These are phyloP conservation scores for Backusella tarrabulga DNA, from an alignment of 192 early-diverging fungal genomes.

Conservation along the genomic window DNA sequence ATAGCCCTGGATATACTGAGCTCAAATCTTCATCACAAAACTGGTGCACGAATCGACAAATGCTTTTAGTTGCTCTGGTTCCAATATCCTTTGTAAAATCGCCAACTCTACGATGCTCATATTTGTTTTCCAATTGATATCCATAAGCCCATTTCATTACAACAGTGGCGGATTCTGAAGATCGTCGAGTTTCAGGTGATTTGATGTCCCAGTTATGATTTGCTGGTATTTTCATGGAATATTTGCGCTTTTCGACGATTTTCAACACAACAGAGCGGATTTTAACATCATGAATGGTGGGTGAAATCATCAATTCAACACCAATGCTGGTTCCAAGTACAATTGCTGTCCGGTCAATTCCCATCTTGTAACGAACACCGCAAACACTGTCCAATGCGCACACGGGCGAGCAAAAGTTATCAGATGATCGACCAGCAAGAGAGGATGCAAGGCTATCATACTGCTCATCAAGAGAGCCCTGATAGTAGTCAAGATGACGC, in stretches of 20 bases:
- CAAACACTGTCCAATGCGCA: not conserved
- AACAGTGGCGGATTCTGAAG: not conserved
- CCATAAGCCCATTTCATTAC: conserved; percentile 29
- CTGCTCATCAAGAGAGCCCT: conserved; percentile 21
- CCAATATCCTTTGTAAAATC: not conserved
- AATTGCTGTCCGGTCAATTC: conserved; percentile 25
- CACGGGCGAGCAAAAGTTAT: not conserved
- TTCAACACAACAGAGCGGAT: conserved; percentile 1
- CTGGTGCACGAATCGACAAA: not conserved
- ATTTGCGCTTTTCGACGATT: conserved; percentile 10
- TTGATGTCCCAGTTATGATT: not conserved
- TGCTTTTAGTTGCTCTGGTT: not conserved
- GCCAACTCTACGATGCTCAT: not conserved
- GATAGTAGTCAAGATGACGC: not conserved
- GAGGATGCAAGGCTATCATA: conserved; percentile 13
- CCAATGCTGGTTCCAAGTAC: conserved; percentile 26
- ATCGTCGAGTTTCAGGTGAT: not conserved
- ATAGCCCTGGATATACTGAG: not conserved
- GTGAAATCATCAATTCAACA: conserved; percentile 14
- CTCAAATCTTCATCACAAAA: not conserved
- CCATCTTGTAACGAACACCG: conserved; percentile 11
- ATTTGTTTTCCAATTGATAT: conserved; percentile 1
- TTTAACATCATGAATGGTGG: not conserved
- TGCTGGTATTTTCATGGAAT: conserved; percentile 14
- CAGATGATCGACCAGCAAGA: conserved; percentile 6